These are phyloP conservation scores for Penicillium rolfsii DNA, from an alignment of 2,329 filamentous ascomycete species.

Conservation along the genomic window DNA sequence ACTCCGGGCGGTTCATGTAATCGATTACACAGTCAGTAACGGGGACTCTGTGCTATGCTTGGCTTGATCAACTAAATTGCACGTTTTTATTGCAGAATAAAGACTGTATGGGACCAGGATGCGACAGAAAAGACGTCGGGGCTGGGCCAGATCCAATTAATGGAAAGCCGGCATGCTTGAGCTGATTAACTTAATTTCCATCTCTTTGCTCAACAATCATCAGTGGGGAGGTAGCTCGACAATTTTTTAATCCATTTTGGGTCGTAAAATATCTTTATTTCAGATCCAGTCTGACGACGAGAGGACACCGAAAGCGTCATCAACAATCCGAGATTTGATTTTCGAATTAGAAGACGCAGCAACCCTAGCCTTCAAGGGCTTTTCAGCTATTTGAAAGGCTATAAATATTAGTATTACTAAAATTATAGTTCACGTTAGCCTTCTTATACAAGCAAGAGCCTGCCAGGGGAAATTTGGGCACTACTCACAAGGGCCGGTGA, in stretches of 20 bases:
- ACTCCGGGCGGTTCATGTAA: not conserved
- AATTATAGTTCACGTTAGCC: not conserved
- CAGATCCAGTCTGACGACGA: too few relatives aligned
- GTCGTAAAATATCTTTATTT: not conserved
- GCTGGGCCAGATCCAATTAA: not conserved
- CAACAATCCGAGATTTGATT: not conserved
- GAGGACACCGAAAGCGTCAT: not conserved
- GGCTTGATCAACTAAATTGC: not conserved
- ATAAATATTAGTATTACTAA: constrained; percentile 22
- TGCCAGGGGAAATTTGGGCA: not conserved
- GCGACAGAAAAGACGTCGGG: not conserved
- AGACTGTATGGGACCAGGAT: not conserved
- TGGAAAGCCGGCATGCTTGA: not conserved
- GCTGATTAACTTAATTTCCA: not conserved
- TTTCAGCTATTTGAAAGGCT: constrained; percentile 2
- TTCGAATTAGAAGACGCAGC: not conserved
- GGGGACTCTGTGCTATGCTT: too few relatives aligned
- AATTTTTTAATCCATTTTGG: not conserved
- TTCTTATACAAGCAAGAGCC: not conserved
- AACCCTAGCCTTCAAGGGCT: not conserved
- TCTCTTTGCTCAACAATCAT: not conserved
- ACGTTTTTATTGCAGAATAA: not conserved
- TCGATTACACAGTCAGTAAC: not conserved
- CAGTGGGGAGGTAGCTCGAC: not conserved
- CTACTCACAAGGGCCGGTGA: constrained; percentile 45